phyloP scores from a whole-genome alignment of 352 stramenopile species.

The Pythium rhizo-oryzae region DNA sequence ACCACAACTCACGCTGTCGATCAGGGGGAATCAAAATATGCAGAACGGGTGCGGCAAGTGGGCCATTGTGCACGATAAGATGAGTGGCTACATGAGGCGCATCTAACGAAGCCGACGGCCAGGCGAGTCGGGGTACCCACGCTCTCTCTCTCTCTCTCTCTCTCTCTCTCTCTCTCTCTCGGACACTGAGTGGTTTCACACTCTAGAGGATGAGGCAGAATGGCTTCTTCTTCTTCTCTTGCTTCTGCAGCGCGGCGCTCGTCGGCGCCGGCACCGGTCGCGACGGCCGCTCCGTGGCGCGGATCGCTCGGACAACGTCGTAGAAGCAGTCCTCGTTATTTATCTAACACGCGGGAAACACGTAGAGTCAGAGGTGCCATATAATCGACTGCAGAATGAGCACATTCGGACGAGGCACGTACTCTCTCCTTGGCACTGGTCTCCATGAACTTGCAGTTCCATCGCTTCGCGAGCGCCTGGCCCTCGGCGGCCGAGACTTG shows the following conservation, averaged over 20 bases:
- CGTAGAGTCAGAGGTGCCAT: too few species aligned
- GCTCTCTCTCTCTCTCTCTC: neutral
- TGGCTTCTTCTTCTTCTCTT: constrained; percentile 57
- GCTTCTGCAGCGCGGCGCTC: constrained; percentile 18
- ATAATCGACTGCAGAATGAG: too few species aligned
- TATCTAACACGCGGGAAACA: constrained; percentile 44
- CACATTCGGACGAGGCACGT: constrained; percentile 16
- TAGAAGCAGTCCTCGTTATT: constrained; percentile 92
- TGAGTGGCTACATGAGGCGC: neutral
- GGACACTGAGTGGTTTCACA: neutral
- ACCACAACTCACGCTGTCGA: constrained; percentile 16
- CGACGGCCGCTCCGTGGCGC: constrained; percentile 70
- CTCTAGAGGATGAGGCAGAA: constrained; percentile 51
- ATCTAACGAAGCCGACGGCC: constrained; percentile 13
- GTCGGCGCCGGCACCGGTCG: constrained; percentile 13
- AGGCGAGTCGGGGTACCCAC: constrained; percentile 1
- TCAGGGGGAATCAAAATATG: constrained; percentile 18
- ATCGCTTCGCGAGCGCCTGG: constrained; percentile 67
- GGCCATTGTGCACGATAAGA: neutral
- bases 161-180: neutral
- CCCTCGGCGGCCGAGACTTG: constrained; percentile 72
- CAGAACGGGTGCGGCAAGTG: neutral
- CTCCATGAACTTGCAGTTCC: constrained; percentile 89
- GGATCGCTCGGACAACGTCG: constrained; percentile 88
- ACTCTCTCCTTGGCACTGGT: constrained; percentile 89